Conservation (phyloP, 805 yeast genomes). For the Wickerhamomyces alni region DNA sequence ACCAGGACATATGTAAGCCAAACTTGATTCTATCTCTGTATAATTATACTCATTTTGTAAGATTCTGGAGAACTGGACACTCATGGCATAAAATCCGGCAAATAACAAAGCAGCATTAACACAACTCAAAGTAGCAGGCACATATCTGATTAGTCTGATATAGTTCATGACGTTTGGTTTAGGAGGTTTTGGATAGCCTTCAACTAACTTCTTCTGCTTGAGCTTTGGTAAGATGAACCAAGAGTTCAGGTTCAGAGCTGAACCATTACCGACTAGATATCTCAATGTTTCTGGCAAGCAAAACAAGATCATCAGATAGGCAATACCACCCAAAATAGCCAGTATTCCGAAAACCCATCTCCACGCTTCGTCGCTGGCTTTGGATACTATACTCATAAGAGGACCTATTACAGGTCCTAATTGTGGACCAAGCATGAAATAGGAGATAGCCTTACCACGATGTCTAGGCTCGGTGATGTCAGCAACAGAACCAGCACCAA, state of each 20-base stretch:
- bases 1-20: constrained; percentile 50
- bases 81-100: constrained; percentile 48
- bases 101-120: constrained; percentile 44
- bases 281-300: constrained; percentile 78
- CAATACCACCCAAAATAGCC: constrained; percentile 58
- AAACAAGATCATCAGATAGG: constrained; percentile 44
- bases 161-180: constrained; percentile 35
- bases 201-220: constrained; percentile 20
- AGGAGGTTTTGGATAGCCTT: constrained; percentile 38
- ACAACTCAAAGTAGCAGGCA: constrained; percentile 42
- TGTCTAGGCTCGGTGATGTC: constrained; percentile 63
- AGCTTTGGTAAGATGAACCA: constrained; percentile 27
- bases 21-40: constrained; percentile 30
- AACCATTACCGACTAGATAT: constrained; percentile 51
- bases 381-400: constrained; percentile 67
- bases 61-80: constrained; percentile 40
- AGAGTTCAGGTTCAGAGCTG: constrained; percentile 14
- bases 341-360: constrained; percentile 78
- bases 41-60: constrained; percentile 33
- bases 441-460: constrained; percentile 79
- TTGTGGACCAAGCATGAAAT: constrained; percentile 81
- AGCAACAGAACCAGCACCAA: constrained; percentile 87
- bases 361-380: constrained; percentile 69
- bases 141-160: constrained; percentile 30
- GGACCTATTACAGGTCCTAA: constrained; percentile 87